Conservation (phyloP, 2,329 filamentous ascomycete species). For the Apiospora marii region DNA sequence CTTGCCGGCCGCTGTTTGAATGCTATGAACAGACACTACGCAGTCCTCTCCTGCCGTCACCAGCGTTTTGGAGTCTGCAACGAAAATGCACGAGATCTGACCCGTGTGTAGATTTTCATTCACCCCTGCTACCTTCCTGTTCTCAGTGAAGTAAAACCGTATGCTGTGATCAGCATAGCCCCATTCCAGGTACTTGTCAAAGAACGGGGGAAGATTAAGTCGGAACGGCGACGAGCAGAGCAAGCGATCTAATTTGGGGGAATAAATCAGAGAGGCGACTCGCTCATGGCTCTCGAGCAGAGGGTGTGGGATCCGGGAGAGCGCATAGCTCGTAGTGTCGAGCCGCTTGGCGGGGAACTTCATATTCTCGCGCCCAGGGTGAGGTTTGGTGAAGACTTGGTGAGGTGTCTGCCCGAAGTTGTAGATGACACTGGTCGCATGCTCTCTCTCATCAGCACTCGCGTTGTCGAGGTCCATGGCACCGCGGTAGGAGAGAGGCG, state of each 20-base stretch:
- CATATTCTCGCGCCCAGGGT: constrained; percentile 77
- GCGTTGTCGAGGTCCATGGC: constrained; percentile 89
- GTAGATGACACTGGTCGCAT: constrained; percentile 95
- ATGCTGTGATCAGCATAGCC: constrained; percentile 93
- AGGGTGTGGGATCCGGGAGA: constrained; percentile 81
- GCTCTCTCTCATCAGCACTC: constrained; percentile 84
- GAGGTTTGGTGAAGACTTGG: constrained; percentile 86
- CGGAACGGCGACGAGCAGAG: constrained; percentile 85
- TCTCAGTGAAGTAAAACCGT: constrained; percentile 87
- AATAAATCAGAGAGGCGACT: constrained; percentile 80
- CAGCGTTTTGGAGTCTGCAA: constrained; percentile 89
- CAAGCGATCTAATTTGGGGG: constrained; percentile 80
- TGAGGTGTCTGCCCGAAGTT: constrained; percentile 98
- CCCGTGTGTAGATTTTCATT: constrained; percentile 95
- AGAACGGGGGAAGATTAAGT: constrained; percentile 84
- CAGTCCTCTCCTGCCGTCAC: constrained; percentile 94
- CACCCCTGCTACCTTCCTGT: constrained; percentile 80
- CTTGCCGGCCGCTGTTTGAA: constrained; percentile 69
- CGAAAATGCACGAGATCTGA: constrained; percentile 82
- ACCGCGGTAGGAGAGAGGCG: constrained; percentile 93
- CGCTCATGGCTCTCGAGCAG: constrained; percentile 80
- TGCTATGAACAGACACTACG: constrained; percentile 83
- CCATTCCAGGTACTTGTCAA: constrained; percentile 95
- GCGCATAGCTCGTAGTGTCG: constrained; percentile 77
- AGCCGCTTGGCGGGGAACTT: constrained; percentile 72